Base-by-base conservation (phyloP, 2,329 filamentous ascomycete species). In the Apiospora hydei region DNA sequence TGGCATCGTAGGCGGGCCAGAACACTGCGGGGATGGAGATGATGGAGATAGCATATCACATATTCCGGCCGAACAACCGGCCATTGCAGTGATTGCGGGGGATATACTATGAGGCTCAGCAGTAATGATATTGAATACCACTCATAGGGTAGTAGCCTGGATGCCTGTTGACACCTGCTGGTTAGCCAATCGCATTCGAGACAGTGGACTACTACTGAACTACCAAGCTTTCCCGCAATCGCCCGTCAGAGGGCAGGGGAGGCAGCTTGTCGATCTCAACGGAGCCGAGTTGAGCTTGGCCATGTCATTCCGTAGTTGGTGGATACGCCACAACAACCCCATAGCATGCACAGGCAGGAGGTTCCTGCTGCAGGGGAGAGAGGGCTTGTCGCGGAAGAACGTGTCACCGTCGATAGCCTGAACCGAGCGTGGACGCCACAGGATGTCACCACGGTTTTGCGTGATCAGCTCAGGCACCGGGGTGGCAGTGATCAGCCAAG, bases 21-120 rank as follows among this genome's bases (percentile, higher is more conserved):
- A 7, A 21, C 34, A 41, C 34, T 21, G 18, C 11, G 34, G 7
- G 34, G 16, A 64, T 61, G 53, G 16, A 38, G 53, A 64, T 1
- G 6, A 11, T 21, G 18, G 4, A 41, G 13, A 4, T 38, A 18
- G 8, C 34, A 64, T 41, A 64, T 64, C 34, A 38, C 34, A 3
- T 6, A 38, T 38, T 38, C 34, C 41, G 57, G 57, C 57, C 57
- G 34, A 24, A 18, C 18, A 38, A 18, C 57, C 34, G 57, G 57
- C 13, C 34, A 41, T 64, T n/a, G 57, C 57, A 64, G 41, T 64
- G 57, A 41, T 64, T 41, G 57, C 34, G 57, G 57, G 57, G 57
- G 57, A 38, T 7, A n/a, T 41, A 8, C 34, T 34, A 10, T 64
- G 57, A 64, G 57, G 30, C 57, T 41, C 34, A 64, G 57, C 57